These are phyloP conservation scores for Pleurotus platypus DNA, from an alignment of 768 basidiomycete genomes.

Conservation along the genomic window DNA sequence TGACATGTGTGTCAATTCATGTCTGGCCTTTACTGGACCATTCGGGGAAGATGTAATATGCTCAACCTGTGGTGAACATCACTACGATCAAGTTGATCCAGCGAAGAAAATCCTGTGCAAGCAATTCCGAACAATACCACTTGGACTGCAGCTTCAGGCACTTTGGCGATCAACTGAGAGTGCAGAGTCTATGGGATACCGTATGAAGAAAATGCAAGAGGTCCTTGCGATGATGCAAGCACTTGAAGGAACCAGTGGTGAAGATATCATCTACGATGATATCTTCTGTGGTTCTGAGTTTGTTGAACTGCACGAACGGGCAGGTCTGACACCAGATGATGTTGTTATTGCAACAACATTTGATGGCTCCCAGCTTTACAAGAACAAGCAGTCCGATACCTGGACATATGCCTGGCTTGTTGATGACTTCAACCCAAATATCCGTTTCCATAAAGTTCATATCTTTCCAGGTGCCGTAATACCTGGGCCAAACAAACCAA, in stretches of 20 bases:
- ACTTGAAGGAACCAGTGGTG: background rate
- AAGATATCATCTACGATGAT: slow-evolving; percentile 21
- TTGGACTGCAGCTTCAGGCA: slow-evolving; percentile 42
- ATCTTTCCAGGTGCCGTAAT: slow-evolving; percentile 30
- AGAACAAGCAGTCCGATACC: slow-evolving; percentile 27
- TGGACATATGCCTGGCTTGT: slow-evolving; percentile 36
- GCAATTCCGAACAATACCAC: slow-evolving; percentile 31
- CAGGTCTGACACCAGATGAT: slow-evolving; percentile 22
- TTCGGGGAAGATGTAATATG: slow-evolving; percentile 26
- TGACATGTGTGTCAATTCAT: slow-evolving; percentile 42
- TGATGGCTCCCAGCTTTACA: slow-evolving; percentile 39
- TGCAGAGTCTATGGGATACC: slow-evolving; percentile 26
- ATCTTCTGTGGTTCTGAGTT: slow-evolving; percentile 26
- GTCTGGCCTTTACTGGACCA: slow-evolving; percentile 37
- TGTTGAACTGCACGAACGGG: slow-evolving; percentile 16
- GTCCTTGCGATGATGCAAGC: slow-evolving; percentile 14
- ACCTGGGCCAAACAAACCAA: slow-evolving; percentile 33
- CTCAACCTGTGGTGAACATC: slow-evolving; percentile 23
- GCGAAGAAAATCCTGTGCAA: slow-evolving; percentile 23
- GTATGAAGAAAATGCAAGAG: slow-evolving; percentile 15
- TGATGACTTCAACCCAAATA: slow-evolving; percentile 23
- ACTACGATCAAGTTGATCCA: slow-evolving; percentile 17
- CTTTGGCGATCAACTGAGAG: slow-evolving; percentile 18
- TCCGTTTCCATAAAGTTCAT: slow-evolving; percentile 26
- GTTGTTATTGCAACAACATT: slow-evolving; percentile 31